Evolutionary conservation across 202 grass and related monocot species (phyloP).

Genomic region (Miscanthus sacchariflorus): DNA sequence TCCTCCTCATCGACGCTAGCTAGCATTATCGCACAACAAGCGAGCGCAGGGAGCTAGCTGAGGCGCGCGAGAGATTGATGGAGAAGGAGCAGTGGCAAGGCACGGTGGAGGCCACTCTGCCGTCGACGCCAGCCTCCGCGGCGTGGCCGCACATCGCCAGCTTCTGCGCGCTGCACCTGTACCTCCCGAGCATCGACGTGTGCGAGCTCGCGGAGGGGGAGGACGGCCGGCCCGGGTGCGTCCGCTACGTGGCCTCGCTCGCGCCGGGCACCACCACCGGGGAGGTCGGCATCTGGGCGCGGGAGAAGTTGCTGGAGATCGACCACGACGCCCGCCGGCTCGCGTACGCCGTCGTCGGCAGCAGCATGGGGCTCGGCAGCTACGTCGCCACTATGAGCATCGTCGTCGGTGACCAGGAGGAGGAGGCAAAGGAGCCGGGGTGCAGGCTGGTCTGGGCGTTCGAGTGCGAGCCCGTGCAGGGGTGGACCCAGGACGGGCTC

Average conservation of each 20-base stretch:
- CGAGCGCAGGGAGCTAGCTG: neutral
- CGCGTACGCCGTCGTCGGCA: constrained; percentile 61
- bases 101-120: constrained; percentile 44
- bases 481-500: constrained; percentile 67
- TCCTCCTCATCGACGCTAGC: neutral
- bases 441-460: constrained; percentile 80
- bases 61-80: neutral
- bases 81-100: constrained; percentile 55
- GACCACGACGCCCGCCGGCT: constrained; percentile 49
- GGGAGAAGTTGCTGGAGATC: constrained; percentile 71
- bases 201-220: constrained; percentile 58
- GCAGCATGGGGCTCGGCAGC: constrained; percentile 71
- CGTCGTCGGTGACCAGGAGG: neutral
- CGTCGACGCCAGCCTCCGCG: constrained; percentile 34
- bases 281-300: constrained; percentile 52
- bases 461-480: constrained; percentile 68
- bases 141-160: constrained; percentile 72
- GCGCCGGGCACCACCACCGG: neutral
- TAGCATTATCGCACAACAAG: neutral
- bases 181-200: constrained; percentile 54
- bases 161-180: constrained; percentile 71
- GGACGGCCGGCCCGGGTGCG: constrained; percentile 53
- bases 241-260: constrained; percentile 60
- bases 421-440: neutral
- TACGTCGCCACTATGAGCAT: constrained; percentile 58